A percentile compares a stretch with the other conserved stretches of the same genome.
Conservation (phyloP, 345 rosid genomes). For the Lepidium sativum region DNA sequence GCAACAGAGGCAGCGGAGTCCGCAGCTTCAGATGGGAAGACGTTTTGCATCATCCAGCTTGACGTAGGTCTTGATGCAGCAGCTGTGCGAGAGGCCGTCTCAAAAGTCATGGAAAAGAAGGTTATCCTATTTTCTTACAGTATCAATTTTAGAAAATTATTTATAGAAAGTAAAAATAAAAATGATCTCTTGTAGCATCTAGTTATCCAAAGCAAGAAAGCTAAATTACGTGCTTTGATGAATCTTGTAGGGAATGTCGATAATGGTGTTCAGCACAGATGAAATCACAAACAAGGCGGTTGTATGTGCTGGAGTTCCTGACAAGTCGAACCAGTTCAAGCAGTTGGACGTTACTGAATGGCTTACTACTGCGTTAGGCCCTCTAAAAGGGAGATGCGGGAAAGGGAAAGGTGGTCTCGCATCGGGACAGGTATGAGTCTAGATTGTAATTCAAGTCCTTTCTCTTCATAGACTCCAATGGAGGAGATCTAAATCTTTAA, state of each 20-base stretch:
- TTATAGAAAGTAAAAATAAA: not conserved
- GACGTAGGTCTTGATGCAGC: conserved; percentile 88
- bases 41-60: conserved; percentile 59
- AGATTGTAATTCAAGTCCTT: not conserved
- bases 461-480: not conserved
- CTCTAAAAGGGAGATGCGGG: conserved; percentile 83
- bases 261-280: conserved; percentile 84
- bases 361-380: conserved; percentile 68
- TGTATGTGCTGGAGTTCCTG: conserved; percentile 88
- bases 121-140: conserved; percentile 18
- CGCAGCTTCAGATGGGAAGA: conserved; percentile 64
- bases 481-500: not conserved
- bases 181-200: too few species aligned
- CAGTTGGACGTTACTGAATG: conserved; percentile 81
- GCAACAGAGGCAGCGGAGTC: conserved; percentile 57
- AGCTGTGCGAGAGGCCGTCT: conserved; percentile 90
- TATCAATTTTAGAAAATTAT: not conserved
- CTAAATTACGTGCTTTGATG: not conserved
- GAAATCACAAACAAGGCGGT: conserved; percentile 76
- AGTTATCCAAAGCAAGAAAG: too few species aligned
- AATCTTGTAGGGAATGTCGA: conserved; percentile 58
- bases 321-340: conserved; percentile 45
- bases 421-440: conserved; percentile 69
- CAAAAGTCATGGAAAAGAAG: conserved; percentile 71
- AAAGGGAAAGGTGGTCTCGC: conserved; percentile 92